Evolutionary conservation across 1,284 basidiomycete genomes (phyloP).

Genomic region (Meira nashicola): DNA sequence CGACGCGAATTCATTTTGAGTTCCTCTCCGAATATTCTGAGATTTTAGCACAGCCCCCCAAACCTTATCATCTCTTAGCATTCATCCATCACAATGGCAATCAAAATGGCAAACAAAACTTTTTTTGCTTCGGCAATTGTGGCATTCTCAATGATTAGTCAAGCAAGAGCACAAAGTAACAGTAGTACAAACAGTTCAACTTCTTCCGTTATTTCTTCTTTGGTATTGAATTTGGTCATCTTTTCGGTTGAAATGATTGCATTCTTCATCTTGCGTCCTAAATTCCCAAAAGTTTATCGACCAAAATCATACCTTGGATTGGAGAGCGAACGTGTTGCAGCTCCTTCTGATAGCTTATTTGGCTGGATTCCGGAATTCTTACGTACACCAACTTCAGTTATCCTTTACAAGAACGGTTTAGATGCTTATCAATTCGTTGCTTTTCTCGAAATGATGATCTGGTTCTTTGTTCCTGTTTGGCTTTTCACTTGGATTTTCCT

Average conservation of each 20-base stretch:
- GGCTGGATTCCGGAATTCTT: slow-evolving; percentile 54
- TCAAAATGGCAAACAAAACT: no score
- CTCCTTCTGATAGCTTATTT: slow-evolving; percentile 51
- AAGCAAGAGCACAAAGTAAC: slow-evolving; percentile 9
- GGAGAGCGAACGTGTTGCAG: slow-evolving; percentile 41
- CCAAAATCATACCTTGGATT: slow-evolving; percentile 52
- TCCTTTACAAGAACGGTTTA: slow-evolving; percentile 66
- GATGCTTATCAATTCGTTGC: slow-evolving; percentile 92
- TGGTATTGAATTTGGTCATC: slow-evolving; percentile 48
- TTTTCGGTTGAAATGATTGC: slow-evolving; percentile 42
- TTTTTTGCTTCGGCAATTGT: no score
- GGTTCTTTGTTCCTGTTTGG: slow-evolving; percentile 70
- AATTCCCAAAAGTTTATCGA: slow-evolving; percentile 54
- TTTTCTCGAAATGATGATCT: slow-evolving; percentile 72
- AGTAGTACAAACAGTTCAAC: slow-evolving; percentile 29
- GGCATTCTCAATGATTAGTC: no score
- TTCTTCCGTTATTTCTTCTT: slow-evolving; percentile 47
- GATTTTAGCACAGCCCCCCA: no score
- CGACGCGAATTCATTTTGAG: no score
- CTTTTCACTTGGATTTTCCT: slow-evolving; percentile 57
- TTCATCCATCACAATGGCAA: no score
- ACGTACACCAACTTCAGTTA: slow-evolving; percentile 41
- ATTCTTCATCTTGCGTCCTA: slow-evolving; percentile 53
- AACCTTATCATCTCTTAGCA: no score
- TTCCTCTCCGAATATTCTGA: no score